Evolutionary conservation across 106 monocot species (phyloP), one percentile per base, ranked within the genome.

Genomic region (Dendrobium huoshanense): DNA sequence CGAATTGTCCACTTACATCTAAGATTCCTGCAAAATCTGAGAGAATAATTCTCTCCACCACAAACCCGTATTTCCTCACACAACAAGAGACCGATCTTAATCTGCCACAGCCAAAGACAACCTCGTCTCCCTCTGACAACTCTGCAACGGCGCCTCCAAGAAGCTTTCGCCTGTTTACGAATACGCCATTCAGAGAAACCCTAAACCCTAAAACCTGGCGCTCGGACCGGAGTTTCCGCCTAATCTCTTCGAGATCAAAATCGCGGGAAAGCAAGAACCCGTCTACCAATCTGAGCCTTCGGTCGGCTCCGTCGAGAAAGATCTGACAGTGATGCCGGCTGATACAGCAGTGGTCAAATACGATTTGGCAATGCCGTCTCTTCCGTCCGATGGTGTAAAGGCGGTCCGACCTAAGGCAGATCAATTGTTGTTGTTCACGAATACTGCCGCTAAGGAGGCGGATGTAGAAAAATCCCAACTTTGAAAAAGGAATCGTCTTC

Each of bases 261-360:
- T 37, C 43, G 24, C 9, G 40, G 29, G 80, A 51, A 31, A 27
- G 25, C 44, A 77, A 74, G 81, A 79, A 90, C 64, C 95, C 92
- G 19, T 92, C 90, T 1, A 83, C 56, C 72, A 95, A 13, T 10
- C 76, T 49, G 3, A 95, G 90, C 67, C 43, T 90, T 48, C 83
- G 77, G 45, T 88, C 77, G 40, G 48, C 72, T 22, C 87, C 75
- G 41, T 88, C 85, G 20, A 92, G 86, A 48, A 92, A 79, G 56
- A 95, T 40, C 75, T 86, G 90, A 80, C 92, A 90, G 79, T 92
- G 95, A 75, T 70, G 80, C 70, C 85, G 61, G 84, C 90, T 90
- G 83, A 90, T 72, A 41, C 74, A 70, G 67, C 84, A 82, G 67
- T 43, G 61, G 31, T 18, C 78, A 33, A 86, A 55, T 29, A 81